Conservation (phyloP, 495 filamentous ascomycete genomes). For the Hypoxylon fragiforme region DNA sequence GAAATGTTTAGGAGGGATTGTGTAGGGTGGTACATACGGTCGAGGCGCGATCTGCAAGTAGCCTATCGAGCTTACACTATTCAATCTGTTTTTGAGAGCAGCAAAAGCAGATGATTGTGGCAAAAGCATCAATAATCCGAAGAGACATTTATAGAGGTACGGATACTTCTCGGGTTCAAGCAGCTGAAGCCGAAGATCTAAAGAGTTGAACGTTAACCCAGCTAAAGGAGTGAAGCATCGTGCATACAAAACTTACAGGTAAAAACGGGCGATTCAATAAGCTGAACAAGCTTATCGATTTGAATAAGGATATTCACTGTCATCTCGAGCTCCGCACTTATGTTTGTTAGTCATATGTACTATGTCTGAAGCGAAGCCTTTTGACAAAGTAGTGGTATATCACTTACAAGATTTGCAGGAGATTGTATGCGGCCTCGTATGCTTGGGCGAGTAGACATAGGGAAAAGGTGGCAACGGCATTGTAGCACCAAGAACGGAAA, state of each 20-base stretch:
- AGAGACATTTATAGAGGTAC: conserved; percentile 97
- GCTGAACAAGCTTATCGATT: conserved; percentile 97
- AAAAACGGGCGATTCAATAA: conserved; percentile 96
- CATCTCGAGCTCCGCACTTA: conserved; percentile 95
- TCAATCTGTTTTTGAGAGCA: conserved; percentile 93
- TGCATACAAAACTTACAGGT: conserved; percentile 65
- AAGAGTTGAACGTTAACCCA: conserved; percentile 13
- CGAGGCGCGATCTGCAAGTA: conserved; percentile 84
- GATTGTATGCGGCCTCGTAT: conserved; percentile 96
- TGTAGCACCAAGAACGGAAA: conserved; percentile 98
- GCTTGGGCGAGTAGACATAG: conserved; percentile 95
- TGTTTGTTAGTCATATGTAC: conserved; percentile 34
- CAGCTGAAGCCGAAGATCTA: conserved; percentile 92
- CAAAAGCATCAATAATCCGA: conserved; percentile 95
- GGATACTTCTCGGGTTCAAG: conserved; percentile 98
- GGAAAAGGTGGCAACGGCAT: conserved; percentile 96
- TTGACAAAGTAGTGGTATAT: too few relatives aligned
- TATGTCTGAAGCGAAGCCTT: too few relatives aligned
- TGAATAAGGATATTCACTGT: conserved; percentile 98
- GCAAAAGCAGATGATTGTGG: conserved; percentile 97
- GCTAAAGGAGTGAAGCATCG: not conserved
- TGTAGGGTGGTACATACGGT: conserved; percentile 63
- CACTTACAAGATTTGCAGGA: conserved; percentile 91
- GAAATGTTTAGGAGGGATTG: conserved; percentile 31
- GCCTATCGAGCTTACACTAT: conserved; percentile 94